Evolutionary conservation across 495 filamentous ascomycete genomes (phyloP).

Genomic region (Penicillium herquei): DNA sequence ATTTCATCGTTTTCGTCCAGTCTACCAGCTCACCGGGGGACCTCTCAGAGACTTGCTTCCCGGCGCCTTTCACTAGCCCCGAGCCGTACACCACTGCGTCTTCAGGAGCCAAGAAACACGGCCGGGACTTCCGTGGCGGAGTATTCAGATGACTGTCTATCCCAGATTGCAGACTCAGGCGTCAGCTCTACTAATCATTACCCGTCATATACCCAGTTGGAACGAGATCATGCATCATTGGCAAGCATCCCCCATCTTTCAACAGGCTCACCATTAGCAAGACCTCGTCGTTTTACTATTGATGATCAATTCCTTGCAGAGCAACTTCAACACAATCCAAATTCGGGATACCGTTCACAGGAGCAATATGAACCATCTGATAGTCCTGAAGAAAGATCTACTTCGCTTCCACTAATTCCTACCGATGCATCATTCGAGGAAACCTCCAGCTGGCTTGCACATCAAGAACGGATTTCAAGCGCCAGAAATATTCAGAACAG

Average conservation of each 20-base stretch:
- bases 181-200: neutral
- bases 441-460: slow-evolving; percentile 17
- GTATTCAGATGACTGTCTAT: neutral
- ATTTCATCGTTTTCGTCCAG: neutral
- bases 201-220: neutral
- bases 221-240: neutral
- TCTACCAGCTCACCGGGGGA: neutral
- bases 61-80: slow-evolving; percentile 1
- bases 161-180: neutral
- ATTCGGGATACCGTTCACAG: neutral
- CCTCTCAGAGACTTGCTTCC: neutral
- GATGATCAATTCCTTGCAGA: slow-evolving; percentile 18
- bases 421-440: neutral
- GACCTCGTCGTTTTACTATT: slow-evolving; percentile 13
- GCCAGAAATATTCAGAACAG: neutral
- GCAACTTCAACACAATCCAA: neutral
- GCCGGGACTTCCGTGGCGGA: neutral
- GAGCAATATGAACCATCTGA: neutral
- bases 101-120: neutral
- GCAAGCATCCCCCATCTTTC: neutral
- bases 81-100: neutral
- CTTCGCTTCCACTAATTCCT: neutral
- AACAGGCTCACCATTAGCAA: neutral
- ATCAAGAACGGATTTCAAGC: neutral
- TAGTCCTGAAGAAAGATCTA: slow-evolving; percentile 1